phyloP scores from a whole-genome alignment of 202 grass and related monocot genomes.

The Schoenoplectus triqueter region DNA sequence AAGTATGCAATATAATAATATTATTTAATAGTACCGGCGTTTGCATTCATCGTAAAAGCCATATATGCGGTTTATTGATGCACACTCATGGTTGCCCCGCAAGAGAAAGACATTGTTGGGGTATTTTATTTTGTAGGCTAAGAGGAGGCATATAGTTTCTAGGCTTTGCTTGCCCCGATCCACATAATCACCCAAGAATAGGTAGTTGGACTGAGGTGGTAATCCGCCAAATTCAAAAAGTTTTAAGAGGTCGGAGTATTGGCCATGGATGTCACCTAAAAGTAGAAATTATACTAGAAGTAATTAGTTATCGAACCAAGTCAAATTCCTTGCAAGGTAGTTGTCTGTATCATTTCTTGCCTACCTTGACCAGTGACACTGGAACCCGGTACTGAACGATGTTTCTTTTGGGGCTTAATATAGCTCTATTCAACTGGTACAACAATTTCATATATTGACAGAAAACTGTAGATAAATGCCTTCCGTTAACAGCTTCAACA shows the following conservation, averaged over 20 bases:
- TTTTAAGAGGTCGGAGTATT: constrained; percentile 51
- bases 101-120: constrained; percentile 81
- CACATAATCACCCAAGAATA: constrained; percentile 76
- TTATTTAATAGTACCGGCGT: constrained; percentile 36
- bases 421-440: background rate
- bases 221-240: constrained; percentile 47
- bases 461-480: background rate
- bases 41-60: constrained; percentile 82
- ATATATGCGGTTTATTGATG: constrained; percentile 74
- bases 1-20: background rate
- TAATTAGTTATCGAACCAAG: background rate
- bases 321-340: background rate
- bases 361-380: background rate
- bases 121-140: constrained; percentile 63
- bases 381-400: background rate
- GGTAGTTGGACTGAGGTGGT: constrained; percentile 48
- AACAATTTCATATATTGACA: background rate
- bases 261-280: constrained; percentile 67
- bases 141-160: constrained; percentile 67
- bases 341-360: background rate
- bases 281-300: constrained; percentile 30
- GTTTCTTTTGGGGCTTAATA: background rate
- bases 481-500: too few species aligned
- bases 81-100: constrained; percentile 86
- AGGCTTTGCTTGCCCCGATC: constrained; percentile 67